Percentiles rank a stretch among this genome's conserved stretches.
These are phyloP conservation scores for Heliocybe sulcata DNA, from an alignment of 1,284 basidiomycete genomes.

Conservation along the genomic window DNA sequence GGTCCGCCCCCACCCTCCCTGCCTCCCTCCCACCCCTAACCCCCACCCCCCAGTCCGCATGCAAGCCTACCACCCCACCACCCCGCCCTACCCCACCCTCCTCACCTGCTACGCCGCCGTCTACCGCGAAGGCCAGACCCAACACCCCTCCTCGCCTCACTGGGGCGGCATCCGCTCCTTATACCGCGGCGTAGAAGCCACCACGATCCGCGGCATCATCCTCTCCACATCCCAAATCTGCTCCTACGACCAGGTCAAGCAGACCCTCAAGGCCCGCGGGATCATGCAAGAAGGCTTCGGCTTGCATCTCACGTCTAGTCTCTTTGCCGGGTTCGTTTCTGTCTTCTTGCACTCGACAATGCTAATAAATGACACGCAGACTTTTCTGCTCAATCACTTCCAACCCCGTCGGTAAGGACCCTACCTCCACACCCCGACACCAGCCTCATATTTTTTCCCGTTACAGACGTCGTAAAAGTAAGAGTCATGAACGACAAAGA, in stretches of 20 bases:
- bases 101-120: constrained; percentile 25
- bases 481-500: constrained; percentile 34
- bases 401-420: constrained; percentile 27
- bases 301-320: constrained; percentile 27
- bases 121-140: constrained; percentile 23
- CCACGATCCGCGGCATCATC: constrained; percentile 27
- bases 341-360: background rate
- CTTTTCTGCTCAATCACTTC: constrained; percentile 31
- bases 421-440: background rate
- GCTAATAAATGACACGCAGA: constrained; percentile 9
- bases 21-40: background rate
- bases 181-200: constrained; percentile 29
- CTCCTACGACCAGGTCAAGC: constrained; percentile 32
- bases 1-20: constrained; percentile 12
- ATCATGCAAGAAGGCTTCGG: constrained; percentile 27
- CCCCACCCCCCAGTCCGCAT: constrained; percentile 23
- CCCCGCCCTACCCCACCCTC: constrained; percentile 25
- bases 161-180: constrained; percentile 23
- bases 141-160: constrained; percentile 6
- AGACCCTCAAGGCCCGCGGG: constrained; percentile 23
- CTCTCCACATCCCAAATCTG: constrained; percentile 30
- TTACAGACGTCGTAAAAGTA: constrained; percentile 30
- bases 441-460: background rate
- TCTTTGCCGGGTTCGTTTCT: constrained; percentile 26
- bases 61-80: constrained; percentile 29